These are phyloP conservation scores for Cyphellophora attinorum DNA, from an alignment of 2,329 filamentous ascomycete species.

Conservation along the genomic window DNA sequence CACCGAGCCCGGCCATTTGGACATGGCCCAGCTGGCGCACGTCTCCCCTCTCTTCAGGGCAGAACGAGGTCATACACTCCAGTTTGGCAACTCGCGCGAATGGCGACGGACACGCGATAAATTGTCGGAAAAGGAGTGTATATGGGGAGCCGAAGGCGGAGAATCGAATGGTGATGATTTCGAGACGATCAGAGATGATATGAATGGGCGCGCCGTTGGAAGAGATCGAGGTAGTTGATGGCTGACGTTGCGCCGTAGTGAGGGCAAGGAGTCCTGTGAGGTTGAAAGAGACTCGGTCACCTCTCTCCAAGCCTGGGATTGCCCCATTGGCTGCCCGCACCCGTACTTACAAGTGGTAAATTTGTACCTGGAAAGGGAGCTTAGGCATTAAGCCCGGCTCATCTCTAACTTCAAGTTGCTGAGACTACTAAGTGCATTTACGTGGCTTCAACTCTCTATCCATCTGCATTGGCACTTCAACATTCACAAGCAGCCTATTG, in stretches of 20 bases:
- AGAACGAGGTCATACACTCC: constrained; percentile 34
- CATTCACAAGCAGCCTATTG: too few species aligned
- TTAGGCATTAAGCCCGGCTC: too few species aligned
- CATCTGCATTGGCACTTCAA: too few species aligned
- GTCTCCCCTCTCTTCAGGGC: constrained; percentile 32
- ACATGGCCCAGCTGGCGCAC: constrained; percentile 47
- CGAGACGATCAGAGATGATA: constrained; percentile 9
- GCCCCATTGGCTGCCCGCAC: too few species aligned
- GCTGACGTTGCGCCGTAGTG: constrained; percentile 8
- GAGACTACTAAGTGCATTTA: too few species aligned
- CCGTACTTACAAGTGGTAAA: too few species aligned
- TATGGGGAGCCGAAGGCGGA: constrained; percentile 7
- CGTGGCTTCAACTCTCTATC: too few species aligned
- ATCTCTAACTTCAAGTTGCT: too few species aligned
- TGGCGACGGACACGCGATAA: constrained; percentile 7
- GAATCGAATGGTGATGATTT: constrained; percentile 3
- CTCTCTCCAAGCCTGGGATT: too few species aligned
- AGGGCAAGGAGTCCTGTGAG: constrained; percentile 13
- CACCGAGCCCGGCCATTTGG: constrained; percentile 56
- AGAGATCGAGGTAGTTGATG: too few species aligned
- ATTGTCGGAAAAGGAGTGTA: constrained; percentile 6
- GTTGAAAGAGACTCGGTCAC: constrained; percentile 14
- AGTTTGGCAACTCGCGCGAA: constrained; percentile 25
- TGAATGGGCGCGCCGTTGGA: constrained; percentile 12
- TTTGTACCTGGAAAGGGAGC: too few species aligned